A percentile compares a stretch with the other conserved stretches of the same genome.
Conservation (phyloP, 2,329 filamentous ascomycete species). For the Exophiala aquamarina region DNA sequence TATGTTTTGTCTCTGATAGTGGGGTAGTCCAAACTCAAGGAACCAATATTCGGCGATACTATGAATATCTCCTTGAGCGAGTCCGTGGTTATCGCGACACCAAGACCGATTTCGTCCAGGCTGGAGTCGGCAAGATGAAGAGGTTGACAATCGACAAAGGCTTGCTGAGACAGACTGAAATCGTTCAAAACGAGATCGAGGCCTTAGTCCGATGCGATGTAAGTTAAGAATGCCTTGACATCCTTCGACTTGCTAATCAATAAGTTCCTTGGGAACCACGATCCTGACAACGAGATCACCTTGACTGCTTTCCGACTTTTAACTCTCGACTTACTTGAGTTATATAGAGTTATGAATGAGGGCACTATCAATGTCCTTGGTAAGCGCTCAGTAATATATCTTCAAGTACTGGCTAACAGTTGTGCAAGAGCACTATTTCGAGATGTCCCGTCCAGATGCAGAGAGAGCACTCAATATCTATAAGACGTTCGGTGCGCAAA, state of each 20-base stretch:
- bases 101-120: slow-evolving; percentile 85
- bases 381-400: slow-evolving; percentile 44
- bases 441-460: slow-evolving; percentile 93
- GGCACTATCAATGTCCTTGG: slow-evolving; percentile 95
- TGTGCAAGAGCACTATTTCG: slow-evolving; percentile 83
- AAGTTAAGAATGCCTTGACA: slow-evolving; percentile 38
- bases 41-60: slow-evolving; percentile 89
- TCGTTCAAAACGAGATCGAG: slow-evolving; percentile 82
- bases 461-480: slow-evolving; percentile 91
- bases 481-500: slow-evolving; percentile 86
- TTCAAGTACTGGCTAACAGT: slow-evolving; percentile 25
- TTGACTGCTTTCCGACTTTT: slow-evolving; percentile 89
- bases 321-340: slow-evolving; percentile 80
- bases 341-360: slow-evolving; percentile 96
- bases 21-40: slow-evolving; percentile 84
- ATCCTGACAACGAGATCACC: slow-evolving; percentile 95
- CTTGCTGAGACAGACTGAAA: slow-evolving; percentile 84
- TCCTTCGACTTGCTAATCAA: slow-evolving; percentile 25
- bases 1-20: no score
- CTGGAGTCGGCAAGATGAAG: slow-evolving; percentile 79
- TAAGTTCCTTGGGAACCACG: slow-evolving; percentile 75
- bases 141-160: slow-evolving; percentile 88
- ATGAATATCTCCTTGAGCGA: slow-evolving; percentile 80
- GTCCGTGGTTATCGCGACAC: slow-evolving; percentile 80
- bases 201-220: slow-evolving; percentile 88